phyloP scores from a whole-genome alignment of 495 filamentous ascomycete species.

The Daldinia concentrica region DNA sequence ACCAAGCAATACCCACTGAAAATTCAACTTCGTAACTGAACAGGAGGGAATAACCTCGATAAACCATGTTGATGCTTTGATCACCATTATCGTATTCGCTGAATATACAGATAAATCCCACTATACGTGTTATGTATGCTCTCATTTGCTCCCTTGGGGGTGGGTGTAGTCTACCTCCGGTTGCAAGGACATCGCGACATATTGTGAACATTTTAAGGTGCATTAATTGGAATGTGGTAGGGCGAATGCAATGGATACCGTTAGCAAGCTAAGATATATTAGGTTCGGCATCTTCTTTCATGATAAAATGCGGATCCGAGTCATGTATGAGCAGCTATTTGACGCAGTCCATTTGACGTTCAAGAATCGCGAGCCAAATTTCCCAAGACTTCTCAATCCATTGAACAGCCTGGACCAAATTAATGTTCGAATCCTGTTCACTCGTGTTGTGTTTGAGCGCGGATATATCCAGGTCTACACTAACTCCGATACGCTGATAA shows the following conservation, averaged over 20 bases:
- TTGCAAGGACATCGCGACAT: not conserved
- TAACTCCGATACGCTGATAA: not conserved
- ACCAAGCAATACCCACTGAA: not conserved
- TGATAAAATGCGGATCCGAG: not conserved
- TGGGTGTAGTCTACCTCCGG: too few relatives aligned
- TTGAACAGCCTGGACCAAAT: not conserved
- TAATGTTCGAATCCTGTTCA: too few relatives aligned
- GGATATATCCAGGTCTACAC: too few relatives aligned
- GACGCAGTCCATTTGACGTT: slow-evolving; percentile 1
- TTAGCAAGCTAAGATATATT: not conserved
- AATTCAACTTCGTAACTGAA: not conserved
- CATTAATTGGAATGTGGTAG: not conserved
- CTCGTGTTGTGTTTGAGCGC: too few relatives aligned
- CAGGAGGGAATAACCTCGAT: not conserved
- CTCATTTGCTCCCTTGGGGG: too few relatives aligned
- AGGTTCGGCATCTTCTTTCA: not conserved
- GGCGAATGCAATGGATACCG: not conserved
- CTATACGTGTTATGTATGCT: not conserved
- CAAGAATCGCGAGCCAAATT: not conserved
- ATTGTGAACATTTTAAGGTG: not conserved
- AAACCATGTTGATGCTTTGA: not conserved
- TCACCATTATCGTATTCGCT: not conserved
- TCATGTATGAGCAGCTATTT: not conserved
- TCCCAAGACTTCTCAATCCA: not conserved
- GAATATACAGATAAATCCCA: not conserved